Base-by-base conservation (phyloP, 148 eudicot species). In the Cornus suecica region DNA sequence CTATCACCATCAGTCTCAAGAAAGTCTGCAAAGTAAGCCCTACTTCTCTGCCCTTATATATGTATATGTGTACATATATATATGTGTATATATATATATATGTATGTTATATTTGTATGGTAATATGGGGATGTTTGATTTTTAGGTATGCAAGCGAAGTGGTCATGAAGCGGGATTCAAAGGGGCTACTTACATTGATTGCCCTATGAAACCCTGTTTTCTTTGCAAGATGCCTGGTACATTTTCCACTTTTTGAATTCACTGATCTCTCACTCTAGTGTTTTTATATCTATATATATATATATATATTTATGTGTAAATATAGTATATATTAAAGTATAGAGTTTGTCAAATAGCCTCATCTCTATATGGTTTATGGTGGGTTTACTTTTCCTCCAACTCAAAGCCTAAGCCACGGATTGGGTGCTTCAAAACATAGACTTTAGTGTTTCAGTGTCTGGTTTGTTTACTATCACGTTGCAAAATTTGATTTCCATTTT, bases 151-250 rank as follows among this genome's bases (percentile, higher is more conserved):
- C 65, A 95, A 95, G 83, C 80, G 77, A 84, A 51, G 88, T 22
- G 97, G 99, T 68, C 99, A 95, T 83, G 93, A 92, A 82, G 99
- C 99, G 0, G 99, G 99, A 31, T 95, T 95, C 84, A 87, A 84
- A 75, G 97, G 97, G 61, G 97, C 97, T 27, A 95, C 96, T 65
- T 95, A 95, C 75, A 91, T 95, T 68, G 99, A 95, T 88, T 95
- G 99, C 69, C 97, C 99, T 14, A 95, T 91, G 99, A 95, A 95
- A 67, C 99, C 99, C 37, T 95, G 99, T 83, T 95, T 88, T 56
- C 96, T 95, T 37, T 95, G 99, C 87, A 95, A 95, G 91, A n/a
- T 86, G 93, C 99, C 99, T 67, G 99, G 99, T 95, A 88, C 42
- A 6, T 6, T 37, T 37, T 37, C 9, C 42, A 37, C 42, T 37